Base-by-base conservation (phyloP, 257 asterid species). In the Linaria vulgaris region DNA sequence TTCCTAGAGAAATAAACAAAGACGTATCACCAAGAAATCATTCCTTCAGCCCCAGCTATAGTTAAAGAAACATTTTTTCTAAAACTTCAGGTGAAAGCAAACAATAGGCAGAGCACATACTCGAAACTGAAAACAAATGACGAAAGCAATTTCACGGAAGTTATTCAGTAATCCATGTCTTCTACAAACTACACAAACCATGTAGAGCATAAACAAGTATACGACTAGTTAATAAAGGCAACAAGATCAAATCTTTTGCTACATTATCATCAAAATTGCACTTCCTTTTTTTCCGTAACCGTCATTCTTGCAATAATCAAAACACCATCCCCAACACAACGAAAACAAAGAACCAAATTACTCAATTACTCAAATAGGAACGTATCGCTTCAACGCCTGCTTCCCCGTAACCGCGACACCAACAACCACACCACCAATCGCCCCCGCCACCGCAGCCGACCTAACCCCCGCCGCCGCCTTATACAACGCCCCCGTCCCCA, bases 381-480 rank as follows among this genome's bases (percentile, higher is more conserved):
- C 82, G 22, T 81, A 80, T 45, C 91, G 73, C 69, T 86, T 86
- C 80, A 84, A 17, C 31, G 65, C 82, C 66, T 84, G 91, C 55
- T 79, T 86, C 25, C 83, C 85, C 0, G 85, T 59, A 22, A 83
- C 87, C 2, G 80, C 88, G 13, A 79, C 16, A 1, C 88, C 91
- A 6, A 78, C 89, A 20, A 78, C 78, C 57, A 80, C 73, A 11
- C 91, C 91, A 3, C 95, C 95, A 14, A 86, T 79, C 25, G 87
- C 91, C 57, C 95, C 95, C 5, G 87, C 95, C 68, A 86, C 83
- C 9, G 95, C 91, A 27, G 91, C 95, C 5, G 87, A 80, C 69
- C 91, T 82, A 65, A 81, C 71, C 15, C 95, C 95, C 3, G 84
- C 43, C 56, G 91, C 95, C 67, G 91, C 95, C 76, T 79, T 77